Evolutionary conservation across 345 rosid species (phyloP).

Genomic region (Populus nigra): DNA sequence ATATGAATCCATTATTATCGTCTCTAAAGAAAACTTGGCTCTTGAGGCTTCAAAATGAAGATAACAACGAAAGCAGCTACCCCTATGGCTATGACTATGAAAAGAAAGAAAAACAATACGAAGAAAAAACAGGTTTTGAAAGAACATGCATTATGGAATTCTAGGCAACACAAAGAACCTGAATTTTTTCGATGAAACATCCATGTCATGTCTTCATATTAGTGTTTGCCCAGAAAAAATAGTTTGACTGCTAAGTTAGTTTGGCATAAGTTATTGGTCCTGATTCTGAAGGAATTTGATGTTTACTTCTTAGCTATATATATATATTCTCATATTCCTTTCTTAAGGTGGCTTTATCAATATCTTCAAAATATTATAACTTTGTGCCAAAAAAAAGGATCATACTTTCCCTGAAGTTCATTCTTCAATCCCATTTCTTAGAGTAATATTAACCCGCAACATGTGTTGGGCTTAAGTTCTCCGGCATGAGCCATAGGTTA

Average conservation of each 20-base stretch:
- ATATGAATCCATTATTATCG: conserved; percentile 26
- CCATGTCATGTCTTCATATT: conserved; percentile 21
- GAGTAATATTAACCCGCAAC: not conserved
- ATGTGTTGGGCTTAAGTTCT: not conserved
- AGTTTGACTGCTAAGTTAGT: conserved; percentile 4
- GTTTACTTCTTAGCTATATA: conserved; percentile 17
- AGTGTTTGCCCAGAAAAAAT: not conserved
- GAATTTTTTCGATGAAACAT: conserved; percentile 9
- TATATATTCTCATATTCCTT: conserved; percentile 28
- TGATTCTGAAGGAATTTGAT: conserved; percentile 25
- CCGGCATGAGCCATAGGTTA: not conserved
- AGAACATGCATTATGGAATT: conserved; percentile 6
- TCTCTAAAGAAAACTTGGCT: conserved; percentile 29
- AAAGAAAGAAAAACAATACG: conserved; percentile 10
- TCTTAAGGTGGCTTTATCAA: conserved; percentile 10
- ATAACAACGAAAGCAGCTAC: conserved; percentile 7
- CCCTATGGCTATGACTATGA: conserved; percentile 16
- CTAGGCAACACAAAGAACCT: not conserved
- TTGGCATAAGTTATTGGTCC: conserved; percentile 7
- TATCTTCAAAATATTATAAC: not conserved
- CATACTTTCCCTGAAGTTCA: not conserved
- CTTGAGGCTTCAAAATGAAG: conserved; percentile 30
- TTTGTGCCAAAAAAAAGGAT: not conserved
- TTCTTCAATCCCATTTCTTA: not conserved
- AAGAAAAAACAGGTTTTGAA: conserved; percentile 19